A percentile compares a stretch with the other conserved stretches of the same genome.
phyloP scores from a whole-genome alignment of 2,329 filamentous ascomycete genomes.

The Scopulariopsis brevicaulis region DNA sequence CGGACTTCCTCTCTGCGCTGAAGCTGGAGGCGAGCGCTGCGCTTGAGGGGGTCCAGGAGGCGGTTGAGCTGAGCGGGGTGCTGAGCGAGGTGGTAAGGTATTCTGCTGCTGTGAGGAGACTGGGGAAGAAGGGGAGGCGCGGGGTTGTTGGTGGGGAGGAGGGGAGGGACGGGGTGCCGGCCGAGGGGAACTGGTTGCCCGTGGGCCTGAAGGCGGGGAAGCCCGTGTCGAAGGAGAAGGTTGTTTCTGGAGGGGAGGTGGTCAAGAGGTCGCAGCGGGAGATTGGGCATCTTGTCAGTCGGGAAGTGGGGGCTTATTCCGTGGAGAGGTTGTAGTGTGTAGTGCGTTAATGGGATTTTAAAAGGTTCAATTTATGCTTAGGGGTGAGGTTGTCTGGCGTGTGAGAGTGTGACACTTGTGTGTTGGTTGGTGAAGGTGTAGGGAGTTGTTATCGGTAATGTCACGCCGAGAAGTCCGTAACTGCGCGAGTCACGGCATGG shows the following conservation, averaged over 20 bases:
- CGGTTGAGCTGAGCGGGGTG: slow-evolving; percentile 50
- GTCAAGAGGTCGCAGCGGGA: slow-evolving; percentile 59
- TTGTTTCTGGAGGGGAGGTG: slow-evolving; percentile 59
- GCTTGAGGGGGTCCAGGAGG: slow-evolving; percentile 61
- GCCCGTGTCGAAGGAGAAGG: slow-evolving; percentile 40
- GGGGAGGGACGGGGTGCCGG: neutral
- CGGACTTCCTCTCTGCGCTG: slow-evolving; percentile 54
- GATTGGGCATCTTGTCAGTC: slow-evolving; percentile 65
- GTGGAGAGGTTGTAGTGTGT: slow-evolving; percentile 53
- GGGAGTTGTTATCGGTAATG: too few species aligned
- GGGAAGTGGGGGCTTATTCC: slow-evolving; percentile 72
- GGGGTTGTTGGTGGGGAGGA: neutral
- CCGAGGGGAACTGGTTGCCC: slow-evolving; percentile 41
- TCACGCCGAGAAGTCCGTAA: too few species aligned
- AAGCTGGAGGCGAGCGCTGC: slow-evolving; percentile 60
- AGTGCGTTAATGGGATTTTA: neutral
- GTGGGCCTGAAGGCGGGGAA: slow-evolving; percentile 57
- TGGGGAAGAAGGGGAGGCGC: slow-evolving; percentile 12
- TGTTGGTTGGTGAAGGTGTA: neutral
- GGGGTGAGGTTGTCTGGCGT: neutral
- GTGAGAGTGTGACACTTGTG: neutral
- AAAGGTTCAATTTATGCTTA: neutral
- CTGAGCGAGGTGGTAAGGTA: slow-evolving; percentile 57
- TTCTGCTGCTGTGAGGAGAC: slow-evolving; percentile 24
- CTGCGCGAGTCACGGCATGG: too few species aligned